phyloP scores from a whole-genome alignment of 495 filamentous ascomycete species.

The Clohesyomyces aquaticus region DNA sequence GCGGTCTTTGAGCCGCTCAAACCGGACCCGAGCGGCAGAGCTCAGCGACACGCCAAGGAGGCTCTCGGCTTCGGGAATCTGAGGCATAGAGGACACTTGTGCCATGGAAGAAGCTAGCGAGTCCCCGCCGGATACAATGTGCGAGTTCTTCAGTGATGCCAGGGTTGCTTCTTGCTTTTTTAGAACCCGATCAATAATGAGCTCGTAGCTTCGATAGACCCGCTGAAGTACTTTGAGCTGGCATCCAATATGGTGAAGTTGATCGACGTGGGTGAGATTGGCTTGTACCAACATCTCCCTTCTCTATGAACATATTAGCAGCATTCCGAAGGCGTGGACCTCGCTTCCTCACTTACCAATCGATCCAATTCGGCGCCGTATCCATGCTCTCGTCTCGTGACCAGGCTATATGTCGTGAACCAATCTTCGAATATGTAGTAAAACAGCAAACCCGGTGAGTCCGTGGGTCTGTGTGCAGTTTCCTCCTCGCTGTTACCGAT shows the following conservation, averaged over 20 bases:
- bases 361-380: conserved; percentile 61
- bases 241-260: conserved; percentile 72
- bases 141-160: conserved; percentile 49
- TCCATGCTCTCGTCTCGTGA: conserved; percentile 62
- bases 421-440: conserved; percentile 91
- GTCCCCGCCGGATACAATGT: conserved; percentile 39
- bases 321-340: neutral
- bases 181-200: conserved; percentile 74
- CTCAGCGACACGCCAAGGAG: conserved; percentile 63
- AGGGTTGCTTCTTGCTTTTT: conserved; percentile 51
- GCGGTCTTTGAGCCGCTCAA: conserved; percentile 74
- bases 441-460: conserved; percentile 75
- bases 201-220: conserved; percentile 76
- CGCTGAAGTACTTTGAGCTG: conserved; percentile 70
- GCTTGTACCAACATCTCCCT: conserved; percentile 62
- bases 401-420: conserved; percentile 68
- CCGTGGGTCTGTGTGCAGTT: conserved; percentile 49
- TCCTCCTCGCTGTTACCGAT: conserved; percentile 46
- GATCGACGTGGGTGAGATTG: conserved; percentile 65
- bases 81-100: conserved; percentile 19
- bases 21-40: conserved; percentile 68
- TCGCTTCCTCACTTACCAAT: conserved; percentile 53
- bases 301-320: conserved; percentile 49
- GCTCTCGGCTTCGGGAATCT: conserved; percentile 47
- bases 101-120: conserved; percentile 34